A percentile compares a stretch with the other conserved stretches of the same genome.
Conservation (phyloP, 306 rosid species). For the Sphenostylis stenocarpa region DNA sequence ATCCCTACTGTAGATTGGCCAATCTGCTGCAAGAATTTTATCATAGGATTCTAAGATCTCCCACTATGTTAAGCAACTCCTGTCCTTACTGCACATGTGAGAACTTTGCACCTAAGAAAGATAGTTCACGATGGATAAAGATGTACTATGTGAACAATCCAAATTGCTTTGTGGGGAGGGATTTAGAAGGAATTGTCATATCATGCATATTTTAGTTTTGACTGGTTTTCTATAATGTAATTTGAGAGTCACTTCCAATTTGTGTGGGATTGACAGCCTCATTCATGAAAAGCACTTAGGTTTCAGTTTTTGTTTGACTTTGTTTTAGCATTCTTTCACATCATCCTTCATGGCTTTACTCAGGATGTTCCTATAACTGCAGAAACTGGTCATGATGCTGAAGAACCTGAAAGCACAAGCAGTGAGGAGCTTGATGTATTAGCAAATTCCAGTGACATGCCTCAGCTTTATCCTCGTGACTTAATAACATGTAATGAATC, state of each 20-base stretch:
- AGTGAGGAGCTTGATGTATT: slow-evolving; percentile 66
- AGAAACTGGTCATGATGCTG: slow-evolving; percentile 60
- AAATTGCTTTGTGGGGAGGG: neutral
- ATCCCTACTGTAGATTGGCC: neutral
- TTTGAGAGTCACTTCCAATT: neutral
- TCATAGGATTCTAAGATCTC: neutral
- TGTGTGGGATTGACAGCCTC: slow-evolving; percentile 3
- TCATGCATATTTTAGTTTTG: slow-evolving; percentile 20
- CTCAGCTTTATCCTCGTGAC: slow-evolving; percentile 60
- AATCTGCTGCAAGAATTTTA: neutral
- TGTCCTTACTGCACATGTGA: neutral
- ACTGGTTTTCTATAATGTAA: slow-evolving; percentile 3
- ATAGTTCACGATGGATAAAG: neutral
- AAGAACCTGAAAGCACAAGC: slow-evolving; percentile 61
- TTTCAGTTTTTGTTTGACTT: slow-evolving; percentile 12
- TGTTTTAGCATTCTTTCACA: slow-evolving; percentile 13
- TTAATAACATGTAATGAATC: slow-evolving; percentile 54
- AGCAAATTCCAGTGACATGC: slow-evolving; percentile 55
- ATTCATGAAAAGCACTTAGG: neutral
- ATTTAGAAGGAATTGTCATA: neutral
- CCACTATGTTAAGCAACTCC: neutral
- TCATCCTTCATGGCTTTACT: slow-evolving; percentile 31
- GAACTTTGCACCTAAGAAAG: neutral
- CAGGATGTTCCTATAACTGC: slow-evolving; percentile 46
- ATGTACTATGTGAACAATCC: neutral